These are phyloP conservation scores for Urtica urens DNA, from an alignment of 306 rosid species.

Conservation along the genomic window DNA sequence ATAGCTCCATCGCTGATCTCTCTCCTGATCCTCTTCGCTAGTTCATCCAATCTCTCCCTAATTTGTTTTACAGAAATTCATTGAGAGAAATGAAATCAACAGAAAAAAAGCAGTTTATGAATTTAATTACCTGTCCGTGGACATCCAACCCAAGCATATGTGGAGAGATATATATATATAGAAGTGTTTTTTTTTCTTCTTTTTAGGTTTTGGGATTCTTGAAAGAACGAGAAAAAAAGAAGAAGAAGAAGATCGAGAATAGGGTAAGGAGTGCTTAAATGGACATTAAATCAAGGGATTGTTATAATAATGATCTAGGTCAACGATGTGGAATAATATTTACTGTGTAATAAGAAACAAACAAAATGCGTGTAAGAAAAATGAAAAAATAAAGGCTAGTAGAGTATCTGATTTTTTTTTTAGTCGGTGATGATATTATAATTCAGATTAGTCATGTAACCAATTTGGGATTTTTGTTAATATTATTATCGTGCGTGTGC, in stretches of 20 bases:
- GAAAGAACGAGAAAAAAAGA: not conserved
- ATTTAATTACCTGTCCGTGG: conserved; percentile 43
- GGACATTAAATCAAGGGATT: conserved; percentile 17
- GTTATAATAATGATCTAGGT: conserved; percentile 26
- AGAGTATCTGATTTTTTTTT: conserved; percentile 10
- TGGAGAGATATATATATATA: not conserved
- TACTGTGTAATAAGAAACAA: conserved; percentile 23
- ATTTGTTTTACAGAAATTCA: conserved; percentile 6
- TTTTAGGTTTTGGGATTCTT: too few relatives aligned
- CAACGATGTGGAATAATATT: conserved; percentile 25
- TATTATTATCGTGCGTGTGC: conserved; percentile 3
- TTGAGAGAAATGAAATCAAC: not conserved
- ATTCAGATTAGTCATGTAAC: not conserved
- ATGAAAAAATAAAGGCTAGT: conserved; percentile 8
- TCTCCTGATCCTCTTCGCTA: conserved; percentile 30
- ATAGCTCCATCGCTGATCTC: not conserved
- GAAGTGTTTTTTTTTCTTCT: conserved; percentile 4
- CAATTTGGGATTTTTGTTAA: not conserved
- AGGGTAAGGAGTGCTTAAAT: conserved; percentile 30
- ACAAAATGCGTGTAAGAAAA: conserved; percentile 16
- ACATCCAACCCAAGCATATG: conserved; percentile 53
- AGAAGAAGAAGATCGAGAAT: conserved; percentile 13
- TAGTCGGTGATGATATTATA: conserved; percentile 20
- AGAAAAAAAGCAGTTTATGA: not conserved
- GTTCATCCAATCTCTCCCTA: conserved; percentile 53